Percentiles rank a stretch among this genome's conserved stretches.
These are phyloP conservation scores for Neopestalotiopsis rosae DNA, from an alignment of 2,329 filamentous ascomycete genomes.

Conservation along the genomic window DNA sequence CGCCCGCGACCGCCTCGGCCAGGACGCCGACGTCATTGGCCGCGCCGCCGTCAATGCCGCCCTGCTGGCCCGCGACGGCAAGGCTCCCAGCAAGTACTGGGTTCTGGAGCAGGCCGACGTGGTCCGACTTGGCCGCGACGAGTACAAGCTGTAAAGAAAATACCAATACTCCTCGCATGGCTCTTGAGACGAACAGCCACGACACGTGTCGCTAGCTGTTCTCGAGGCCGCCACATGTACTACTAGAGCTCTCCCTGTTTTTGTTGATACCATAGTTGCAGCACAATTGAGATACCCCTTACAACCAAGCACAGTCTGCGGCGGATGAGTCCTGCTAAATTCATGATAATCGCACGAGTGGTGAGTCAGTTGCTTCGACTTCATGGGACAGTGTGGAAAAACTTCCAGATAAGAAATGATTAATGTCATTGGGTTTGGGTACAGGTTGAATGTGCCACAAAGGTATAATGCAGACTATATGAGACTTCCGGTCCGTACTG, in stretches of 20 bases:
- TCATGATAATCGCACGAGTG: neutral
- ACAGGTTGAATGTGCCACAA: no score
- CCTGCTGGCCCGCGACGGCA: slow-evolving; percentile 61
- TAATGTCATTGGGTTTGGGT: neutral
- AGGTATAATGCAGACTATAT: neutral
- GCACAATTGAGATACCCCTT: slow-evolving; percentile 1
- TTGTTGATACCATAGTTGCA: slow-evolving; percentile 1
- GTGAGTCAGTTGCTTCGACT: neutral
- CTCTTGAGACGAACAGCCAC: neutral
- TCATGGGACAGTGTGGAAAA: no score
- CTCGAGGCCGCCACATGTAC: neutral
- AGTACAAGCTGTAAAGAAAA: slow-evolving; percentile 45
- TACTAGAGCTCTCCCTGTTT: neutral
- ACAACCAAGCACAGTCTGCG: neutral
- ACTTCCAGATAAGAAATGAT: no score
- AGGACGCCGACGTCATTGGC: slow-evolving; percentile 77
- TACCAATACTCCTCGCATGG: neutral
- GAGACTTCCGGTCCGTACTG: neutral
- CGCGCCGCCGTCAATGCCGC: slow-evolving; percentile 68
- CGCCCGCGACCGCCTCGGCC: slow-evolving; percentile 70
- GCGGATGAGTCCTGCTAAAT: neutral
- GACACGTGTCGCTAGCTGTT: neutral
- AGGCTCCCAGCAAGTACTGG: slow-evolving; percentile 67
- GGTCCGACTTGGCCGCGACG: slow-evolving; percentile 67
- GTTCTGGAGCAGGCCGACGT: slow-evolving; percentile 66